phyloP scores from a whole-genome alignment of 192 early-diverging fungal species.

The Phlyctochytrium bullatum region DNA sequence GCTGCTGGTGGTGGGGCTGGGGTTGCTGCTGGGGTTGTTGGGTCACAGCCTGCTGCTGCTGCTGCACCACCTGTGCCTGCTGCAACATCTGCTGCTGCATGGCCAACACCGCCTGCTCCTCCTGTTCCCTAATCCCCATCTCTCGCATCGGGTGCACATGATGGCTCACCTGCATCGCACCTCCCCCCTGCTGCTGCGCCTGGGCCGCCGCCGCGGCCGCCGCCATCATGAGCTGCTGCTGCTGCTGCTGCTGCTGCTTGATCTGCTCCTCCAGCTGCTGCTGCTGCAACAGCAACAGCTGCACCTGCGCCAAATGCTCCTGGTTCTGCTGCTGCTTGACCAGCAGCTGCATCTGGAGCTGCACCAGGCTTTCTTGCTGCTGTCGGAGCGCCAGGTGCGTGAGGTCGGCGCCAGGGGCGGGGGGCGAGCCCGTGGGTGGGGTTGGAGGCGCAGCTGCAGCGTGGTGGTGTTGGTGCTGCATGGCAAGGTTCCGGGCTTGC shows the following conservation, averaged over 20 bases:
- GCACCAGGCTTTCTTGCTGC: not conserved
- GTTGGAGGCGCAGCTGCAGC: not conserved
- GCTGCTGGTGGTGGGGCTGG: not conserved
- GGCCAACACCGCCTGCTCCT: not conserved
- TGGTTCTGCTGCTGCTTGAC: constrained; percentile 4
- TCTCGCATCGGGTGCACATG: too few relatives aligned
- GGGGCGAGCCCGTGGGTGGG: not conserved
- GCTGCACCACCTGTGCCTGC: not conserved
- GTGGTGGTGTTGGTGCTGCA: constrained; percentile 3
- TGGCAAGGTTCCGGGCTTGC: constrained; percentile 1
- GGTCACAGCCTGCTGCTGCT: not conserved
- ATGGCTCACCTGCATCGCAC: not conserved
- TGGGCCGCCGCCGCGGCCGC: not conserved
- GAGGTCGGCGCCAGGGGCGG: not conserved
- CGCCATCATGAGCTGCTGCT: not conserved
- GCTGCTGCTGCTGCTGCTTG: not conserved
- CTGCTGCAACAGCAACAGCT: not conserved
- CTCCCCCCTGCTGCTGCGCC: not conserved
- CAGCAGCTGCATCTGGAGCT: constrained; percentile 5
- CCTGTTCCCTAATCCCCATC: too few relatives aligned
- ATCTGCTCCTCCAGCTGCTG: constrained; percentile 4
- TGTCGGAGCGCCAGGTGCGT: not conserved
- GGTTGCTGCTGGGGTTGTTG: not conserved
- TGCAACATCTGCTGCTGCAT: not conserved
- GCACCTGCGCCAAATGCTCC: constrained; percentile 7